These are phyloP conservation scores for Artemisia tridentata DNA, from an alignment of 129 eudicot species.

Conservation along the genomic window DNA sequence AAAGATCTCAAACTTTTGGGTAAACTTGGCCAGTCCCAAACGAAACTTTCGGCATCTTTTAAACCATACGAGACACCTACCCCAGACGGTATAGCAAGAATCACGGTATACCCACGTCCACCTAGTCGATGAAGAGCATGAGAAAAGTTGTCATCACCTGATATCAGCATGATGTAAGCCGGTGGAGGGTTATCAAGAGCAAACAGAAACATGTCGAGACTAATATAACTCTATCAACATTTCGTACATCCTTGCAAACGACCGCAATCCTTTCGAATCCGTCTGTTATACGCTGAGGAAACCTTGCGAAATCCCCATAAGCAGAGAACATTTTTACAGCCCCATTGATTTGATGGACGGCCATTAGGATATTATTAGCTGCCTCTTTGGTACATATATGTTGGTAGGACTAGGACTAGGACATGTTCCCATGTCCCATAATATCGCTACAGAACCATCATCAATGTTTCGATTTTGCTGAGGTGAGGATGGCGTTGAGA, in stretches of 20 bases:
- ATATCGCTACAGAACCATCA: neutral
- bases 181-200: slow-evolving; percentile 4
- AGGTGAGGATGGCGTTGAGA: too few species aligned
- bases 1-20: too few species aligned
- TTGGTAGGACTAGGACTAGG: neutral
- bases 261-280: neutral
- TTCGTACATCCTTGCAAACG: neutral
- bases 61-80: too few species aligned
- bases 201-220: neutral
- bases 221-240: neutral
- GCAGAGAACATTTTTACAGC: neutral
- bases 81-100: too few species aligned
- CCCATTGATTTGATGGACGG: neutral
- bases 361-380: neutral
- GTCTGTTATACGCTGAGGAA: neutral
- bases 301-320: neutral
- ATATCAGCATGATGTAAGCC: neutral
- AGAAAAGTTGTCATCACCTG: neutral
- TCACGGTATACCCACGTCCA: too few species aligned
- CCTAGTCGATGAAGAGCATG: neutral
- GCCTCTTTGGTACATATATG: neutral
- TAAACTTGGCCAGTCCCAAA: too few species aligned
- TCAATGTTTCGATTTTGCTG: too few species aligned
- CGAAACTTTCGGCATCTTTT: too few species aligned
- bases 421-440: neutral